Evolutionary conservation across 225 moss, liverwort and hornwort genomes (phyloP), one percentile per base, ranked within the genome.

Genomic region (Sphagnum tenellum): DNA sequence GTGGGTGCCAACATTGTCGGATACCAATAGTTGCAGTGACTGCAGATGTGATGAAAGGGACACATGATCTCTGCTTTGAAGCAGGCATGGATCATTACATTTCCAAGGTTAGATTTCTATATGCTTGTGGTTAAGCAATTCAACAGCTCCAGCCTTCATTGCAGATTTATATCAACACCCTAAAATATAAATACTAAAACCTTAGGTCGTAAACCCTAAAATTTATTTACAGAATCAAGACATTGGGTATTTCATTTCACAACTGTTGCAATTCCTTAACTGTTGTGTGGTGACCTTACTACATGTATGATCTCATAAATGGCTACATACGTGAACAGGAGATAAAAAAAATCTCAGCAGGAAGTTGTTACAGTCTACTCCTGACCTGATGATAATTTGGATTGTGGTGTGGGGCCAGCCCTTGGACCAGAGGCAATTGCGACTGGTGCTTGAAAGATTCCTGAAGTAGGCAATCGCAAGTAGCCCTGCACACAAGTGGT

Each of bases 11-110:
- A 61, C 91, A 91, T 64, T 76, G 56, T 10, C 79, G 77, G 60
- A 65, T 88, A 50, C 88, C 91, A 4, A 66, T 91, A 8, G 83
- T 91, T 50, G 91, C 91, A 12, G 76, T 91, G 8, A 88, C 91
- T 64, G 88, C 88, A 8, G 86, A 91, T 73, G 86, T 84, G 11
- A 78, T 88, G 86, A 77, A 74, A 14, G 91, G 86, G 14, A 91
- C 88, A 54, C 78, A 88, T 50, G 84, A 91, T 13, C 81, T 80
- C 46, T 91, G 88, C 70, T 67, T 78, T 46, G 66, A 73, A 62
- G 79, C 86, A 2, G 91, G 91, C 72, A 91, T 91, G 91, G 88
- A 91, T 74, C 88, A 91, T 71, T 86, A 88, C 61, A 77, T 91
- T 60, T 70, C 91, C 63, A 91, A 91, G 83, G 90, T 87, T 45